Percentiles rank a stretch among this genome's conserved stretches.
phyloP scores from a whole-genome alignment of 371 early-diverging fungal species.

The Mortierella sp. region DNA sequence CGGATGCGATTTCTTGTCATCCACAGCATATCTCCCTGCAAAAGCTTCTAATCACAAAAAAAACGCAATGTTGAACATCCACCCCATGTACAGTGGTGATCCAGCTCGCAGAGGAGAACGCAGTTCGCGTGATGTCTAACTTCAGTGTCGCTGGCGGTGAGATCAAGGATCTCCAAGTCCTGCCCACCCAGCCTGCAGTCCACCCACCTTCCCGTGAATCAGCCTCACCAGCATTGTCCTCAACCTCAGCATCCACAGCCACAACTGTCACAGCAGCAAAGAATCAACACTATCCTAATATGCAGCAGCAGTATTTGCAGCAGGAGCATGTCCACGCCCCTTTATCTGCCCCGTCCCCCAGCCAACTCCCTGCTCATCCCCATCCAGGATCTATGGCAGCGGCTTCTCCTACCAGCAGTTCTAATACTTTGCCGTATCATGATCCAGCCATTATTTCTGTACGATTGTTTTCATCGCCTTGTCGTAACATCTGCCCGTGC shows the following conservation, averaged over 20 bases:
- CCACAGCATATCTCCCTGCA: neutral
- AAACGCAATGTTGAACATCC: too few species aligned
- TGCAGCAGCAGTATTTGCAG: conserved; percentile 9
- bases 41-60: neutral
- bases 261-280: conserved; percentile 12
- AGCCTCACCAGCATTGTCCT: conserved; percentile 11
- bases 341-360: conserved; percentile 25
- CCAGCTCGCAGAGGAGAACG: conserved; percentile 30
- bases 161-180: conserved; percentile 64
- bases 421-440: conserved; percentile 18
- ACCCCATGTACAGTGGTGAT: conserved; percentile 47
- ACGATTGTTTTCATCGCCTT: neutral
- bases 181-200: conserved; percentile 42
- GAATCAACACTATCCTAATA: neutral
- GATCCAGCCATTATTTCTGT: conserved; percentile 41
- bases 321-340: conserved; percentile 25
- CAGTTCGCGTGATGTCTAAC: conserved; percentile 25
- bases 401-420: neutral
- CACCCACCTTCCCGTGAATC: conserved; percentile 18
- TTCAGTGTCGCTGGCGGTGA: conserved; percentile 49
- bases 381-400: conserved; percentile 7
- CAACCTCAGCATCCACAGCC: conserved; percentile 25
- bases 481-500: neutral
- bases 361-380: conserved; percentile 38
- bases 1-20: neutral